phyloP scores from a whole-genome alignment of 495 filamentous ascomycete genomes.

The Entonaema liquescens region DNA sequence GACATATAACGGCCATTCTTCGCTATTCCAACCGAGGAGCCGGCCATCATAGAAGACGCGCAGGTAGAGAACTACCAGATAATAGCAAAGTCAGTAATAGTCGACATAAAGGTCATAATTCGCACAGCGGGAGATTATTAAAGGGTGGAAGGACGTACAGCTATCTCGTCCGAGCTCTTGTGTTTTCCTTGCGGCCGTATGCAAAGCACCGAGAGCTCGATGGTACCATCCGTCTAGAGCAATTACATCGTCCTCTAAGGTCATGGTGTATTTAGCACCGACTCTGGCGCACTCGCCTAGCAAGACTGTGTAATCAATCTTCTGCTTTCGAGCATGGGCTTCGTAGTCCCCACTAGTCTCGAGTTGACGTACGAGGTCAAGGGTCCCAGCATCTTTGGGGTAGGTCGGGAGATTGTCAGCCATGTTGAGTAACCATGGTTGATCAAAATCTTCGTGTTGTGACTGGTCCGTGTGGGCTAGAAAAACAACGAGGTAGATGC shows the following conservation, averaged over 20 bases:
- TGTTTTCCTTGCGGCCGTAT: constrained; percentile 43
- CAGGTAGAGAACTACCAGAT: constrained; percentile 55
- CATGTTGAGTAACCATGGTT: constrained; percentile 58
- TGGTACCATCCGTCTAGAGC: constrained; percentile 62
- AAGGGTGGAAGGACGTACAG: constrained; percentile 23
- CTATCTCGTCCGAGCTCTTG: constrained; percentile 44
- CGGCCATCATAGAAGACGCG: constrained; percentile 66
- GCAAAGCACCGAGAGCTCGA: constrained; percentile 52
- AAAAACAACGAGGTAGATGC: constrained; percentile 60
- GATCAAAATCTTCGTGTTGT: constrained; percentile 57
- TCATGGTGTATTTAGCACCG: constrained; percentile 57
- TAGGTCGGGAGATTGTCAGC: constrained; percentile 58
- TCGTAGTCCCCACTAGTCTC: constrained; percentile 41
- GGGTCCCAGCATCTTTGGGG: constrained; percentile 28
- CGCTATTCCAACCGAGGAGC: constrained; percentile 64
- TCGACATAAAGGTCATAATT: not conserved
- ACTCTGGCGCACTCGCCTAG: constrained; percentile 57
- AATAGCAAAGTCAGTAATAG: not conserved
- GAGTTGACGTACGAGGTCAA: constrained; percentile 41
- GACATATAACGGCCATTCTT: constrained; percentile 59
- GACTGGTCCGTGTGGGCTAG: constrained; percentile 60
- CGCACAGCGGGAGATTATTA: too few relatives aligned
- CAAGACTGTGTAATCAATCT: constrained; percentile 60
- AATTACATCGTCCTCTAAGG: constrained; percentile 66
- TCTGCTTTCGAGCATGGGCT: constrained; percentile 51